Base-by-base conservation (phyloP, 2,329 filamentous ascomycete species). In the Fusarium sp. region DNA sequence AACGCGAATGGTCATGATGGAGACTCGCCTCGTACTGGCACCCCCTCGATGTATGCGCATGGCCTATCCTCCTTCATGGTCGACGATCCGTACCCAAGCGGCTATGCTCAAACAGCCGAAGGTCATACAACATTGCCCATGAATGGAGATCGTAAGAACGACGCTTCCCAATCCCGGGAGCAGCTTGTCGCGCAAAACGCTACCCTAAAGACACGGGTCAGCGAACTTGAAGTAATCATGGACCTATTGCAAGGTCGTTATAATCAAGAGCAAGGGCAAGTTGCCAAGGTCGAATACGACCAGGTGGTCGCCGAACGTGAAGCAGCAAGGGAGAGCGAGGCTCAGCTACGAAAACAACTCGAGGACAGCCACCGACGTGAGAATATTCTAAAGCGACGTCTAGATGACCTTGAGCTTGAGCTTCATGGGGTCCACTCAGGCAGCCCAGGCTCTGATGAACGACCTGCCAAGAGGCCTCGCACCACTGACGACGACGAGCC, bases 181-280 rank as follows among this genome's bases (percentile, higher is more conserved):
- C 90, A 92, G 65, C 87, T 97, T 25, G 84, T 93, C 55, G 90
- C 91, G 3, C 88, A 91, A 66, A 97, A 97, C 79, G 92, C 92
- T 7, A 91, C 90, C 53, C 85, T 98, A n/a, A 97, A 97, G 82
- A 99, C 96, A 1, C 90, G 96, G 43, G 95, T 99, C 34, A 96
- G 91, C 73, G 96, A 99, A 80, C 87, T 99, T 25, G 96, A 99
- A 78, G 88, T 99, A 55, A 98, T 99, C 83, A 98, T 94, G 75
- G 92, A 92, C 76, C 84, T 94, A 46, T 94, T 93, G 79, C 86
- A 90, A 53, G 90, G 90, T 40, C 88, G 91, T 30, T 30, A 30
- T 30, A 30, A 30, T 30, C 28, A 13, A 30, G 28, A 30, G 28
- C 28, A 30, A 30, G 28, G 28, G 5, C 28, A 30, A 13, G 28